Conservation (phyloP, 495 filamentous ascomycete genomes). For the Hypoxylon trugodes region DNA sequence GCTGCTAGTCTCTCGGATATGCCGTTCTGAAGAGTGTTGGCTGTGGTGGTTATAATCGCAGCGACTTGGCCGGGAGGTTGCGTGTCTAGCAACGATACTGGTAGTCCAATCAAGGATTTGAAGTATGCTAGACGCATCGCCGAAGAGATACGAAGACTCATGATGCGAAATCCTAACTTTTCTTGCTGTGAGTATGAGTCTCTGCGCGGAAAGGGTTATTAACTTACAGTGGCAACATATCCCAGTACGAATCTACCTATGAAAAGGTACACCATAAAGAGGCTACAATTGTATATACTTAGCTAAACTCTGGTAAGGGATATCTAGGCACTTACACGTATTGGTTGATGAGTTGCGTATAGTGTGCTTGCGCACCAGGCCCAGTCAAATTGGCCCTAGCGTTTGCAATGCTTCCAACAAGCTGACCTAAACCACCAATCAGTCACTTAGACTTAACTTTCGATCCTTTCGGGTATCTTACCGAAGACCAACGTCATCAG, state of each 20-base stretch:
- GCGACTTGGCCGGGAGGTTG: conserved; percentile 62
- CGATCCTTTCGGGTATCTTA: conserved; percentile 26
- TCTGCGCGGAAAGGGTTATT: not conserved
- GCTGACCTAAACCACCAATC: conserved; percentile 45
- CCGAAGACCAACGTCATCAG: conserved; percentile 60
- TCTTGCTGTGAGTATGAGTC: not conserved
- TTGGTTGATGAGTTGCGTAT: conserved; percentile 30
- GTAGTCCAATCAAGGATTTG: conserved; percentile 59
- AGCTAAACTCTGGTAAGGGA: not conserved
- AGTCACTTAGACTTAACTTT: conserved; percentile 1
- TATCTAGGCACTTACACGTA: conserved; percentile 36
- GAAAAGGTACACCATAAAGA: conserved; percentile 71
- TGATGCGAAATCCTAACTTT: conserved; percentile 63
- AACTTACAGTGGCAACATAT: conserved; percentile 64
- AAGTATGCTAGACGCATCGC: conserved; percentile 62
- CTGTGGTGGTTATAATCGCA: conserved; percentile 68
- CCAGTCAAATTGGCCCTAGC: conserved; percentile 21
- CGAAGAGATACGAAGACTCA: conserved; percentile 63
- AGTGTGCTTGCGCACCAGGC: conserved; percentile 28
- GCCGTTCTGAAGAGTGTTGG: conserved; percentile 71
- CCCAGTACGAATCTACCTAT: conserved; percentile 65
- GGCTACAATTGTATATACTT: conserved; percentile 35
- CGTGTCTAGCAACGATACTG: conserved; percentile 62
- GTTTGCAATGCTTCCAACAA: conserved; percentile 47
- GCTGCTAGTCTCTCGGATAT: conserved; percentile 69